Conservation (phyloP, 805 yeast species). For the Kodamaea nitidulidarum region DNA sequence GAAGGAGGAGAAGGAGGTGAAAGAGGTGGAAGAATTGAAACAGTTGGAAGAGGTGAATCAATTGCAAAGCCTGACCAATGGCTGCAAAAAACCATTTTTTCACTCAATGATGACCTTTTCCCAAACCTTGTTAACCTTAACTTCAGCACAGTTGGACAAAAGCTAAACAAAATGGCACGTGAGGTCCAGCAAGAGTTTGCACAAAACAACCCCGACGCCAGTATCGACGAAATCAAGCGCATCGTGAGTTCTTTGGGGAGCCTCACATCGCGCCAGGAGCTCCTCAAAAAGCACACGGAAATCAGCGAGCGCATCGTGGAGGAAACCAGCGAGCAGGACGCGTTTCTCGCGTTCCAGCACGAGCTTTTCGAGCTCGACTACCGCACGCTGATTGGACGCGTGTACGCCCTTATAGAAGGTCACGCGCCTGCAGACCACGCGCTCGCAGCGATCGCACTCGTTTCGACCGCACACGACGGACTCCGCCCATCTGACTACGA, state of each 20-base stretch:
- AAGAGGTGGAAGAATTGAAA: neutral
- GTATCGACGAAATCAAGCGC: constrained; percentile 45
- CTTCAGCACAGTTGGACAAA: constrained; percentile 75
- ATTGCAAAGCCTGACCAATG: no score
- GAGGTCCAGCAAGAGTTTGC: constrained; percentile 61
- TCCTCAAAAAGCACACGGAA: constrained; percentile 67
- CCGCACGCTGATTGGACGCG: constrained; percentile 23
- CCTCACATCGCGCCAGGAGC: constrained; percentile 62
- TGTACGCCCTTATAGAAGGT: constrained; percentile 37
- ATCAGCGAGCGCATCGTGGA: constrained; percentile 62
- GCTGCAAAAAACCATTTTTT: no score
- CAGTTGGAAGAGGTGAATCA: neutral
- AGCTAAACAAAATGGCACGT: constrained; percentile 67
- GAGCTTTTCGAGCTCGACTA: constrained; percentile 52
- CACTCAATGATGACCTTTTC: constrained; percentile 41
- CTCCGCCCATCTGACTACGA: constrained; percentile 61
- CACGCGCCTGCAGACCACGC: constrained; percentile 40
- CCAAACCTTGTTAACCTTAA: constrained; percentile 46
- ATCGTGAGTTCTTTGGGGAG: constrained; percentile 69
- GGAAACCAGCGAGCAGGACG: constrained; percentile 38
- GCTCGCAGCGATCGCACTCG: constrained; percentile 51
- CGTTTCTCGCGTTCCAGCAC: constrained; percentile 60
- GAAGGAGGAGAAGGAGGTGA: neutral
- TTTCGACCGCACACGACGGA: constrained; percentile 66
- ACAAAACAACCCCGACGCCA: constrained; percentile 25